These are phyloP conservation scores for Suhomyces prunicola DNA, from an alignment of 805 yeast genomes.

Conservation along the genomic window DNA sequence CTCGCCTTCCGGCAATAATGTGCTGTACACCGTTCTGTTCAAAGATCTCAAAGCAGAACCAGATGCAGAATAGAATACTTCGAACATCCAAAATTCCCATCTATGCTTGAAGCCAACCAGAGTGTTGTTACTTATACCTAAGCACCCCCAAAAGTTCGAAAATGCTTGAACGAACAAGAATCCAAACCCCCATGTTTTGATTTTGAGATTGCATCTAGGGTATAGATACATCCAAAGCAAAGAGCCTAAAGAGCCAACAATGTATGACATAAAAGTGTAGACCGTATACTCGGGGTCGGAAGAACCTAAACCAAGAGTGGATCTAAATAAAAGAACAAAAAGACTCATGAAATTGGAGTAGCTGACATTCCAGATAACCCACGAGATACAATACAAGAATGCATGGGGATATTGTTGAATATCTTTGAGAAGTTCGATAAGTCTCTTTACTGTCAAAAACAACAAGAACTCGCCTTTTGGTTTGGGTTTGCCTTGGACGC, in stretches of 20 bases:
- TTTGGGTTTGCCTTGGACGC: slow-evolving; percentile 21
- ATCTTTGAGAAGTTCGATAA: slow-evolving; percentile 18
- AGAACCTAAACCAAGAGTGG: slow-evolving; percentile 37
- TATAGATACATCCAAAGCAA: slow-evolving; percentile 36
- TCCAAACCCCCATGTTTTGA: slow-evolving; percentile 36
- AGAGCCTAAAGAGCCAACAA: slow-evolving; percentile 33
- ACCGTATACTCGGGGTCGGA: slow-evolving; percentile 39
- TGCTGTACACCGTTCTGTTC: slow-evolving; percentile 35
- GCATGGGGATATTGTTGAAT: slow-evolving; percentile 33
- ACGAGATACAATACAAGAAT: slow-evolving; percentile 32
- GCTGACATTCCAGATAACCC: slow-evolving; percentile 43
- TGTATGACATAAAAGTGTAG: slow-evolving; percentile 35
- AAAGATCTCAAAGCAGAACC: slow-evolving; percentile 36
- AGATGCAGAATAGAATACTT: slow-evolving; percentile 31
- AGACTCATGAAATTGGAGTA: slow-evolving; percentile 34
- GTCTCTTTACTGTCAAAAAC: slow-evolving; percentile 25
- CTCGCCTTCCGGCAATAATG: slow-evolving; percentile 38
- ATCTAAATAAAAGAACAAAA: slow-evolving; percentile 34
- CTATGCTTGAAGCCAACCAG: slow-evolving; percentile 38
- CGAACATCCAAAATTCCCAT: slow-evolving; percentile 44
- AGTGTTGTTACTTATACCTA: slow-evolving; percentile 26
- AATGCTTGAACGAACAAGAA: slow-evolving; percentile 30
- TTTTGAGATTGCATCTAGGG: slow-evolving; percentile 18
- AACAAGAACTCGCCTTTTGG: slow-evolving; percentile 25
- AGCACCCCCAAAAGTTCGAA: slow-evolving; percentile 38